These are phyloP conservation scores for Hyphodiscus hymeniophilus DNA, from an alignment of 495 filamentous ascomycete genomes.

Conservation along the genomic window DNA sequence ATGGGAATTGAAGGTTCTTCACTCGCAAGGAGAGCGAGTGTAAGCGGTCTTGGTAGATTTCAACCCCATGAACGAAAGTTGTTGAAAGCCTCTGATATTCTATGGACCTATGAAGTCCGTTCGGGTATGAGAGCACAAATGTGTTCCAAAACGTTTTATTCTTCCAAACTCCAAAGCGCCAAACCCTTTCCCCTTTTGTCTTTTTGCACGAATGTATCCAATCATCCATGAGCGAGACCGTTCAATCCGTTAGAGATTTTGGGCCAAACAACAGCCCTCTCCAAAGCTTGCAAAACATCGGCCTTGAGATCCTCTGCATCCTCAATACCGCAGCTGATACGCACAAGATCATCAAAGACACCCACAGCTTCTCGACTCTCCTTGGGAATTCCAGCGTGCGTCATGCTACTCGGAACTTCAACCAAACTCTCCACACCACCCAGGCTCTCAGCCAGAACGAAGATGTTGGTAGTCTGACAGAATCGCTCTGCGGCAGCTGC, in stretches of 20 bases:
- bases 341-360: slow-evolving; percentile 94
- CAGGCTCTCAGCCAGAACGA: slow-evolving; percentile 87
- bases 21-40: no score
- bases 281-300: slow-evolving; percentile 81
- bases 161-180: slow-evolving; percentile 30
- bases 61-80: no score
- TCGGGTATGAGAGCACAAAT: no score
- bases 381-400: slow-evolving; percentile 87
- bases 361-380: slow-evolving; percentile 85
- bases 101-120: no score
- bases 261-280: slow-evolving; percentile 52
- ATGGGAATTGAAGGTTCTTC: no score
- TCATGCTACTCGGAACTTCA: slow-evolving; percentile 92
- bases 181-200: no score
- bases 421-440: slow-evolving; percentile 89
- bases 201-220: not conserved
- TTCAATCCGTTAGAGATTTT: slow-evolving; percentile 22
- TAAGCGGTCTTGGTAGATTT: no score
- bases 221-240: not conserved
- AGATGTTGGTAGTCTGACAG: slow-evolving; percentile 82
- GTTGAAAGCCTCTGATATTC: no score
- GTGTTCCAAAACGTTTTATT: no score
- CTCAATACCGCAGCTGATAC: slow-evolving; percentile 90
- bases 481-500: slow-evolving; percentile 79
- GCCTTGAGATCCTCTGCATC: slow-evolving; percentile 75